These are phyloP conservation scores for Corylus americana DNA, from an alignment of 306 rosid genomes.

Conservation along the genomic window DNA sequence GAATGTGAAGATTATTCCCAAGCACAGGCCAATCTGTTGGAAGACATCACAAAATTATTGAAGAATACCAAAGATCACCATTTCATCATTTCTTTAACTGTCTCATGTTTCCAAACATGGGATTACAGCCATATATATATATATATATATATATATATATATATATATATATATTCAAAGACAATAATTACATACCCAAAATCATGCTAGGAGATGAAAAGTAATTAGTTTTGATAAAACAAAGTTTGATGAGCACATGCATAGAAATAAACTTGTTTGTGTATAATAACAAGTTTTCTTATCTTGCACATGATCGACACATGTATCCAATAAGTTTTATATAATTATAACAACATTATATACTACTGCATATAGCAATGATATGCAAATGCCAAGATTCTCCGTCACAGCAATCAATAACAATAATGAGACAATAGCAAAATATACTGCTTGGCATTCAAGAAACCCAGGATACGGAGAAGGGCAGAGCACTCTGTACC, in stretches of 20 bases:
- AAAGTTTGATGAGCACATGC: neutral
- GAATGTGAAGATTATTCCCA: slow-evolving; percentile 82
- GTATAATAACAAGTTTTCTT: neutral
- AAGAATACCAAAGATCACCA: neutral
- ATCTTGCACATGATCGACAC: neutral
- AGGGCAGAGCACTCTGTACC: neutral
- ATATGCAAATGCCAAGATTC: neutral
- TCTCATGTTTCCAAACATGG: neutral
- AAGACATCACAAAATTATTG: neutral
- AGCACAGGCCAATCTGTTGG: slow-evolving; percentile 74
- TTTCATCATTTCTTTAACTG: neutral
- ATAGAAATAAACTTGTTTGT: neutral
- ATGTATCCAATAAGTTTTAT: neutral
- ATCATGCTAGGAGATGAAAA: neutral
- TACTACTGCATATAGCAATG: neutral
- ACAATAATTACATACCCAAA: neutral
- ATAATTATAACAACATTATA: neutral
- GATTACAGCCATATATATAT: neutral
- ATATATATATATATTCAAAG: neutral
- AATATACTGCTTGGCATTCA: neutral
- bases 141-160: too few relatives aligned
- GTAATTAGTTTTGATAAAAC: neutral
- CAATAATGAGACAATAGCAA: neutral
- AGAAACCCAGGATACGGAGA: neutral
- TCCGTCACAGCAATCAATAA: neutral